Evolutionary conservation across 176 grass and related monocot species (phyloP), one percentile per base, ranked within the genome.

Genomic region (Oryza australiensis): DNA sequence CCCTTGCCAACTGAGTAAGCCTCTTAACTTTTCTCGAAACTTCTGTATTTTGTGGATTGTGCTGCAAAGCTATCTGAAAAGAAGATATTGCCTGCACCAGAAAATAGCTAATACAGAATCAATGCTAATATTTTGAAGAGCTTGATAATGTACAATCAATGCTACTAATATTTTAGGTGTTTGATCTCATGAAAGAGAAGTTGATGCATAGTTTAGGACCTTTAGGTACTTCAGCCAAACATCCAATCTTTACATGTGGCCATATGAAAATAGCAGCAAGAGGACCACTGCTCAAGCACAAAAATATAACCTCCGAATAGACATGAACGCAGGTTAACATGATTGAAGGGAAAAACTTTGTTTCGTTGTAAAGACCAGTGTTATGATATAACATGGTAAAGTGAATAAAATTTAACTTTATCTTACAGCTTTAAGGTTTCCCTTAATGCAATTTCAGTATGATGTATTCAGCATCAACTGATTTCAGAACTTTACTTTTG

Each of bases 11-110:
- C 80, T 88, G 96, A 79, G 77, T 86, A 32, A 95, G 81, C 45
- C 90, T 92, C 84, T 95, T 98, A 70, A 98, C 91, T 89, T 98
- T 98, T 83, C 90, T 90, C 0, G 93, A 87, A 27, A 98, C 85
- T 90, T 98, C 96, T 63, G 81, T 20, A 71, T 88, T 98, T 89
- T 98, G 93, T 86, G 92, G 91, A 81, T 98, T 95, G 84, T 88
- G 80, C 73, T 98, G 89, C 76, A 95, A 87, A 67, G 96, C 96
- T 77, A 90, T 67, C 81, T 91, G 86, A 74, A 98, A 93, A 72
- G 93, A 86, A 87, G 85, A 71, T 80, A 93, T 75, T 67, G 96
- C 96, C 92, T 98, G 80, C 70, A 87, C 40, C 49, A 77, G 26
- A 68, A 64, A 45, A 75, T 26, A 32, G 64, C 6, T 68, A 34